Percentiles rank a stretch among this genome's conserved stretches.
Conservation (phyloP, 2,329 filamentous ascomycete species). For the Pyrenochaeta sp. region DNA sequence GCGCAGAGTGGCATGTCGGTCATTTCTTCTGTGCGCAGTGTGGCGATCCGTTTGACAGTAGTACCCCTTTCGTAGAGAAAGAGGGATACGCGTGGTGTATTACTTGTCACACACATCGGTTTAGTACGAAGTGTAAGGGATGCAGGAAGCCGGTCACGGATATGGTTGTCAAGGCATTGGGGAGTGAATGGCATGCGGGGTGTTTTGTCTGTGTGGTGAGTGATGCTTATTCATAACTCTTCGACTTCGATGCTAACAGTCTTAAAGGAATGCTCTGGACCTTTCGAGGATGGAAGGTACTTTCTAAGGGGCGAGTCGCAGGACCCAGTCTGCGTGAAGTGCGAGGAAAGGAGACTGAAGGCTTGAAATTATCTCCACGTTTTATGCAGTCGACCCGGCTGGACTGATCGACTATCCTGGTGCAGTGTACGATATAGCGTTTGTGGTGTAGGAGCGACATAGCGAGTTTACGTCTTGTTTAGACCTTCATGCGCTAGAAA, state of each 20-base stretch:
- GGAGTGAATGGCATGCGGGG: constrained; percentile 89
- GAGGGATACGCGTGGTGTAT: constrained; percentile 98
- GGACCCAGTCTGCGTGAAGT: constrained; percentile 68
- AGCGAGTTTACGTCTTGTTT: not conserved
- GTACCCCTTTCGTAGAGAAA: constrained; percentile 90
- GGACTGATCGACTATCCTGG: not conserved
- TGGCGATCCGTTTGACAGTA: constrained; percentile 75
- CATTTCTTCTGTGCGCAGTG: constrained; percentile 99
- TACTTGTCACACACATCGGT: constrained; percentile 88
- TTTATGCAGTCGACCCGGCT: not conserved
- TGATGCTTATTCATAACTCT: constrained; percentile 7
- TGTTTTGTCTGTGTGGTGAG: constrained; percentile 82
- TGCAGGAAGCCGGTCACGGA: constrained; percentile 88
- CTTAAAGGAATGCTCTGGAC: constrained; percentile 64
- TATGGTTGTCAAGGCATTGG: constrained; percentile 87
- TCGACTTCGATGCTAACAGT: constrained; percentile 12
- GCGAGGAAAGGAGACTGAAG: constrained; percentile 70
- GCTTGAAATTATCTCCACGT: constrained; percentile 48
- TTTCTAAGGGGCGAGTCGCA: constrained; percentile 67
- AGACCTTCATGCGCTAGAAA: not conserved
- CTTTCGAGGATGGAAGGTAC: constrained; percentile 69
- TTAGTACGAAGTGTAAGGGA: constrained; percentile 85
- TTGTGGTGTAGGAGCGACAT: not conserved
- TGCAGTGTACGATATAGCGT: not conserved
- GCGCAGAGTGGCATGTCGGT: constrained; percentile 94